These are phyloP conservation scores for Coemansia asiatica DNA, from an alignment of 192 early-diverging fungal species.

Conservation along the genomic window DNA sequence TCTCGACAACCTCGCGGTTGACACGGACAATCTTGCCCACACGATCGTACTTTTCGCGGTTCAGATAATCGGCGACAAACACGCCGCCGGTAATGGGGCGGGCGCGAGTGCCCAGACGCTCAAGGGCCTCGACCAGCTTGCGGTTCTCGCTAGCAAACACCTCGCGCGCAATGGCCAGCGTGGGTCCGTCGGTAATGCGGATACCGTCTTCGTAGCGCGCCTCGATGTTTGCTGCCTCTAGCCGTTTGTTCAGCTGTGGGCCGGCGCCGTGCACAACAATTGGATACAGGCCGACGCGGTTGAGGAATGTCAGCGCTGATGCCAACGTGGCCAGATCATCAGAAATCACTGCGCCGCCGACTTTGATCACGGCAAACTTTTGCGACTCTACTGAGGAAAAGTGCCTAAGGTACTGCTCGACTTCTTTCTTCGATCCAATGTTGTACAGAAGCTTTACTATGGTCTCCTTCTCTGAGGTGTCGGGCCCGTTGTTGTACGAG, in stretches of 20 bases:
- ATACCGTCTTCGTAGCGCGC: constrained; percentile 97
- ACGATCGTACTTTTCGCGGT: constrained; percentile 91
- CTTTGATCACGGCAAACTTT: constrained; percentile 99
- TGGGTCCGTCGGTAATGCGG: constrained; percentile 92
- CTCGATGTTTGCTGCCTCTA: constrained; percentile 91
- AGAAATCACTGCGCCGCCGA: constrained; percentile 92
- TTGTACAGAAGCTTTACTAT: constrained; percentile 92
- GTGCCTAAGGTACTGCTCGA: constrained; percentile 95
- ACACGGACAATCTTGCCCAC: constrained; percentile 91
- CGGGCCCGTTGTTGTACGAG: constrained; percentile 36
- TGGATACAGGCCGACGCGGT: constrained; percentile 96
- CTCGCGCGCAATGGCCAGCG: constrained; percentile 89
- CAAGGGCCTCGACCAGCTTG: constrained; percentile 96
- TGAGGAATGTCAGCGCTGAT: constrained; percentile 93
- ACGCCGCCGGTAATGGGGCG: constrained; percentile 96
- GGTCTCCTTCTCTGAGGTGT: constrained; percentile 69
- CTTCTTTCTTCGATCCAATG: constrained; percentile 98
- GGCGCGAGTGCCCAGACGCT: constrained; percentile 90
- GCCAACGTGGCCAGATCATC: constrained; percentile 94
- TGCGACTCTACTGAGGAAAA: constrained; percentile 98
- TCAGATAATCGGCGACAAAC: constrained; percentile 94
- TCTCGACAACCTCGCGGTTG: constrained; percentile 91
- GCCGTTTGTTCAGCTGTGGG: constrained; percentile 88
- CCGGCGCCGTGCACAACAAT: constrained; percentile 98
- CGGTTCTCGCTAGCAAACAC: constrained; percentile 95